Base-by-base conservation (phyloP, 208 protist genomes). In the Herpetomonas tarakana region DNA sequence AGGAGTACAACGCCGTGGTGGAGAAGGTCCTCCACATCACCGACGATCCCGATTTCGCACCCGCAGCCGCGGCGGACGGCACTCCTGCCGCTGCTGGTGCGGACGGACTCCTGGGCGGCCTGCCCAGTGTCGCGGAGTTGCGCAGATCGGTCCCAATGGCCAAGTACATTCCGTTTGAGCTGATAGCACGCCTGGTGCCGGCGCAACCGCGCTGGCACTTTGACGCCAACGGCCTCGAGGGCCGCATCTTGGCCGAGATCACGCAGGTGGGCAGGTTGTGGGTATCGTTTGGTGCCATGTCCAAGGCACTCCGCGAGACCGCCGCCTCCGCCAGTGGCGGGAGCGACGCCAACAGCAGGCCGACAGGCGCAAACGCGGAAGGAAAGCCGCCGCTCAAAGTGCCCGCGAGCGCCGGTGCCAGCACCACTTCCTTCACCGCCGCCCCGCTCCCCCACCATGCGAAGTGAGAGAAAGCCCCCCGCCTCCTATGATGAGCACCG, bases 1-100 rank as follows among this genome's bases (percentile, higher is more conserved):
- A 76, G 11, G 53, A 73, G 50, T 83, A 65, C 61, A 76, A 83
- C 45, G 58, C 52, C 22, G 66, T 69, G 24, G 65, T 83, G 21
- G 47, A 73, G 31, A 47, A 52, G 1, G 38, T 83, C 24, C 62
- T 81, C 19, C 14, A 41, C 35, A 41, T 41, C 35, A 41, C 35
- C 35, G n/a, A n/a, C n/a, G 35, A 6, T 6, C 35, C 35, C 9
- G 35, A 41, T 14, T 6, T 14, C 35, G 9, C 35, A 14, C 35
- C 35, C 35, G 35, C 35, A 14, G 35, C 35, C 35, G 9, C 6
- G 9, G 35, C 35, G 9, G 35, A 41, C 35, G 9, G 14, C 9
- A 14, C 35, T 18, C 35, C 35, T 6, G 35, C 35, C 9, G 35
- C 35, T 14, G n/a, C n/a, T n/a, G n/a, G n/a, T n/a, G n/a, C n/a